Evolutionary conservation across 2,329 filamentous ascomycete species (phyloP).

Genomic region (Hypoxylon sp.): DNA sequence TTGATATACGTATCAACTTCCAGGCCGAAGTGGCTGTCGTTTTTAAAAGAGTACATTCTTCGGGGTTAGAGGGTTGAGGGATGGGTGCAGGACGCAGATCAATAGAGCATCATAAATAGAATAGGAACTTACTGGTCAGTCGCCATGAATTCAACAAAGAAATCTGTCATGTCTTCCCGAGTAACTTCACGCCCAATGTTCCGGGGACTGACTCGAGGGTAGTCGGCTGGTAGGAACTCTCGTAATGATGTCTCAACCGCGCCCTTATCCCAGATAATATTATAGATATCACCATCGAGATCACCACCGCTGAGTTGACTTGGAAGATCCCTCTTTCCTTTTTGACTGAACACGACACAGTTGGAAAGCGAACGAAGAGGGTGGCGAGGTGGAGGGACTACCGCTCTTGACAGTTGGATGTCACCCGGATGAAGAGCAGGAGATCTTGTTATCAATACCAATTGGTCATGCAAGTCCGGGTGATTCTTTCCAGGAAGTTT

Average conservation of each 20-base stretch:
- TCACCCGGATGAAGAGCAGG: constrained; percentile 87
- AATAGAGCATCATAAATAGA: neutral
- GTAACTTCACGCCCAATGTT: constrained; percentile 73
- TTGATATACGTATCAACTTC: neutral
- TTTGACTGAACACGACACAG: constrained; percentile 82
- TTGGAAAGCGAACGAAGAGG: constrained; percentile 75
- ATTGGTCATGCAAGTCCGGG: constrained; percentile 53
- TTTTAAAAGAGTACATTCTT: too few species aligned
- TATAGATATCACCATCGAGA: constrained; percentile 85
- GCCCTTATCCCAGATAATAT: constrained; percentile 78
- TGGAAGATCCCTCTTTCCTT: constrained; percentile 79
- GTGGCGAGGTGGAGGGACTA: constrained; percentile 70
- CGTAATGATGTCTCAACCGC: constrained; percentile 57
- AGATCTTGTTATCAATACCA: constrained; percentile 78
- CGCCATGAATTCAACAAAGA: constrained; percentile 73
- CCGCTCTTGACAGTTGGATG: constrained; percentile 74
- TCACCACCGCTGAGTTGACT: constrained; percentile 86
- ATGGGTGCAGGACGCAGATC: neutral
- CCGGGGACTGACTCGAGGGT: constrained; percentile 68
- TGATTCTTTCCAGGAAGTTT: constrained; percentile 48
- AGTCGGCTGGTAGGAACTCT: constrained; percentile 74
- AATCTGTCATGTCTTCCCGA: constrained; percentile 77
- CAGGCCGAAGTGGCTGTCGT: too few species aligned
- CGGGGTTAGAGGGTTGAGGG: too few species aligned
- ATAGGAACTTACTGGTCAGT: constrained; percentile 49